Base-by-base conservation (phyloP, 2,329 filamentous ascomycete genomes). In the Microdochium trichocladiopsis region DNA sequence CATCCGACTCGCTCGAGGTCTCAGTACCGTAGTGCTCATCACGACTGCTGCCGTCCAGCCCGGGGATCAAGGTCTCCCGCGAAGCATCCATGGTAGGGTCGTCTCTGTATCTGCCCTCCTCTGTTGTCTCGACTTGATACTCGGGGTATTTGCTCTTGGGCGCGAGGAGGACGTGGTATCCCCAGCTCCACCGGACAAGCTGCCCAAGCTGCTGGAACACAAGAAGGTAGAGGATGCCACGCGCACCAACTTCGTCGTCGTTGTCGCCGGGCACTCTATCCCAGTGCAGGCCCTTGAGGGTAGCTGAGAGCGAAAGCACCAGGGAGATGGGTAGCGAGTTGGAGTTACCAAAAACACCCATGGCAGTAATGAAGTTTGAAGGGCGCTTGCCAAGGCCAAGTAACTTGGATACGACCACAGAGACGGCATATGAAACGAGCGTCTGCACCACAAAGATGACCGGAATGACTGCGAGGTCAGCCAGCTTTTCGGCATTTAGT, bases 181-280 rank as follows among this genome's bases (percentile, higher is more conserved):
- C 94, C 94, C 94, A 99, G 57, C 90, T 96, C 94, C 94, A 99
- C 54, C 94, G 83, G 21, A 99, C 86, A 24, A 97, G 76, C 70
- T 99, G 94, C 22, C 94, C 94, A 2, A 99, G 82, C 68, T 99
- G 94, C 72, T 99, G 94, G 72, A 99, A 99, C 59, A 99, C 95
- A 56, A 99, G 78, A 11, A 99, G 79, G 65, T 99, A 99, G 1
- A 99, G 75, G 55, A 99, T 97, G 54, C 94, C 94, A 56, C 94
- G 84, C 2, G 94, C 93, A 23, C 83, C 92, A 21, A 99, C 94
- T 68, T 97, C 90, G 53, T 95, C 88, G 63, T 97, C 93, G 63
- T 95, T 97, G 61, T 99, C 94, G 51, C 90, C 88, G 0, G 90
- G 88, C 49, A 97, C 83, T 58, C 83, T 87, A 70, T 93, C 87